These are phyloP conservation scores for Teratosphaeria destructans DNA, from an alignment of 2,329 filamentous ascomycete species.

Conservation along the genomic window DNA sequence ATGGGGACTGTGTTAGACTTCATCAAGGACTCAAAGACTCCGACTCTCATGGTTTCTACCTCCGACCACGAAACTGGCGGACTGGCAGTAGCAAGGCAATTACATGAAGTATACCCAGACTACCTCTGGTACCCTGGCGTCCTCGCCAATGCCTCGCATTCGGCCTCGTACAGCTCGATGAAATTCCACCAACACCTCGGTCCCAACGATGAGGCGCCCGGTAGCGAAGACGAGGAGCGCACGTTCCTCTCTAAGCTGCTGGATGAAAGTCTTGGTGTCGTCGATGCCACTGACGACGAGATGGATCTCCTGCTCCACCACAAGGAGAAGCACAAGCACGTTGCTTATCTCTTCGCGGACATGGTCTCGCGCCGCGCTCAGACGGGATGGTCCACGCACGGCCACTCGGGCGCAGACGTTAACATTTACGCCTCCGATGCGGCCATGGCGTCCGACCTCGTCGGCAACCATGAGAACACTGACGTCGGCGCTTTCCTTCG, in stretches of 20 bases:
- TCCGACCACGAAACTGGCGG: slow-evolving; percentile 97
- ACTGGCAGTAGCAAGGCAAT: slow-evolving; percentile 66
- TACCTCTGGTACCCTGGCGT: slow-evolving; percentile 75
- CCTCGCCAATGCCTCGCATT: slow-evolving; percentile 68
- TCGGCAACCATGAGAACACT: slow-evolving; percentile 90
- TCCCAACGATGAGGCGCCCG: background rate
- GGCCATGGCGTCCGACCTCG: slow-evolving; percentile 49
- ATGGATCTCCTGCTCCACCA: slow-evolving; percentile 50
- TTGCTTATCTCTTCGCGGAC: slow-evolving; percentile 60
- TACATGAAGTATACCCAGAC: slow-evolving; percentile 50
- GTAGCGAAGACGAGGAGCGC: slow-evolving; percentile 9
- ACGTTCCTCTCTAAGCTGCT: slow-evolving; percentile 63
- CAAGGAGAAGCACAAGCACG: slow-evolving; percentile 37
- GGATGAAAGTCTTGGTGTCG: slow-evolving; percentile 61
- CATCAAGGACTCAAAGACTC: slow-evolving; percentile 59
- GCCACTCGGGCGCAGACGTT: slow-evolving; percentile 80
- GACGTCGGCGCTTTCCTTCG: slow-evolving; percentile 77
- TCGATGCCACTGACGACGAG: slow-evolving; percentile 61
- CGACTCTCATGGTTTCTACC: slow-evolving; percentile 76
- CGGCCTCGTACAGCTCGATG: slow-evolving; percentile 57
- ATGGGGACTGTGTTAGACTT: slow-evolving; percentile 80
- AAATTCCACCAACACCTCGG: slow-evolving; percentile 52
- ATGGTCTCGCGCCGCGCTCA: slow-evolving; percentile 83
- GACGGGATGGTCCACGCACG: slow-evolving; percentile 88
- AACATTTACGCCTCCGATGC: slow-evolving; percentile 84